Percentiles rank a stretch among this genome's conserved stretches.
phyloP scores from a whole-genome alignment of 202 grass and related monocot species.

The Schoenoplectus triqueter region DNA sequence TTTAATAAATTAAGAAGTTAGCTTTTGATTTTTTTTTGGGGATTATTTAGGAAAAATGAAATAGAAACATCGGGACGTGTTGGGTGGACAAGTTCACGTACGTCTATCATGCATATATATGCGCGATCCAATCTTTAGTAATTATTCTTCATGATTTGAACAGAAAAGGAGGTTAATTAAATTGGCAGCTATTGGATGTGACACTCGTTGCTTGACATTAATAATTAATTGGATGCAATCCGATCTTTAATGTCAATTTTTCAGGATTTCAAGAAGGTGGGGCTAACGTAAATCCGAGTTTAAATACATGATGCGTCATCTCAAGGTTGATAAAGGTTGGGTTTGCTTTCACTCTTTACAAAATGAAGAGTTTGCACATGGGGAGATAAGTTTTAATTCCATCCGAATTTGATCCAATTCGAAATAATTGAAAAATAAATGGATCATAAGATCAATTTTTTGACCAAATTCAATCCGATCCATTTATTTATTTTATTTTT shows the following conservation, averaged over 20 bases:
- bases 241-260: neutral
- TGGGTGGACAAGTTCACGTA: neutral
- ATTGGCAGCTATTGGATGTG: neutral
- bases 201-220: neutral
- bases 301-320: neutral
- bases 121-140: neutral
- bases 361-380: no score
- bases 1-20: neutral
- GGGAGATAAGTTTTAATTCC: no score
- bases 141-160: neutral
- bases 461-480: no score
- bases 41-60: neutral
- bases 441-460: no score
- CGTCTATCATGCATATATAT: neutral
- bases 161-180: neutral
- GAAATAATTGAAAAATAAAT: no score
- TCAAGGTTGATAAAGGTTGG: no score
- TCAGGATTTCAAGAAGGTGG: neutral
- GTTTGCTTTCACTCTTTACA: no score
- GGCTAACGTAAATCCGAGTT: neutral
- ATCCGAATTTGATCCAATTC: no score
- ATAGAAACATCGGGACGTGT: neutral
- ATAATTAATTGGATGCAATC: neutral
- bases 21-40: no score
- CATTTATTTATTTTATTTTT: no score